These are phyloP conservation scores for Carallia brachiata DNA, from an alignment of 345 rosid genomes.

Conservation along the genomic window DNA sequence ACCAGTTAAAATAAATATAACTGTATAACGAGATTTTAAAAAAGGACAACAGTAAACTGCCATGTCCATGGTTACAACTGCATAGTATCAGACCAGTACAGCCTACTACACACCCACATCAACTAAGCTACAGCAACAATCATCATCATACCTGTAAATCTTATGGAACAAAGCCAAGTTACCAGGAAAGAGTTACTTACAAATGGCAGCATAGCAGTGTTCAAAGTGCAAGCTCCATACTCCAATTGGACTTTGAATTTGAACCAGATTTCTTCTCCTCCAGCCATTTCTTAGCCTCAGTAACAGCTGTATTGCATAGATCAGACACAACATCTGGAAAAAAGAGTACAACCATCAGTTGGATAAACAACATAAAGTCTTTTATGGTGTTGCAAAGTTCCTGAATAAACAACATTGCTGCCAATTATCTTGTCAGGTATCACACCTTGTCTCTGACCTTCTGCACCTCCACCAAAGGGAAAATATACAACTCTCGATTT, in stretches of 20 bases:
- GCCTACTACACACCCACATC: background rate
- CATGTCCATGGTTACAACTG: background rate
- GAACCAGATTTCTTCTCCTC: slow-evolving; percentile 71
- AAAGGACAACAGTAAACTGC: background rate
- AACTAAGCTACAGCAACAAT: background rate
- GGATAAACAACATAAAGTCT: slow-evolving; percentile 7
- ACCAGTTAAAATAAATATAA: background rate
- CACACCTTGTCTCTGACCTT: slow-evolving; percentile 26
- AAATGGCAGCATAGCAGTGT: slow-evolving; percentile 31
- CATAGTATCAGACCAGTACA: background rate
- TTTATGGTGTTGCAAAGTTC: slow-evolving; percentile 14
- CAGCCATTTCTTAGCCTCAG: slow-evolving; percentile 80
- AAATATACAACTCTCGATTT: slow-evolving; percentile 65
- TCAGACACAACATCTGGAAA: slow-evolving; percentile 50
- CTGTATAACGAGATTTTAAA: background rate
- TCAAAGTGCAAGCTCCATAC: slow-evolving; percentile 32
- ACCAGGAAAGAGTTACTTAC: slow-evolving; percentile 36
- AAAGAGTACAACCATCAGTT: slow-evolving; percentile 2
- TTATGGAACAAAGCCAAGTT: background rate
- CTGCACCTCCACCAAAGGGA: slow-evolving; percentile 26
- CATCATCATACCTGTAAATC: background rate
- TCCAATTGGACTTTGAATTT: slow-evolving; percentile 49
- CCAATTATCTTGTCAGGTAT: slow-evolving; percentile 20
- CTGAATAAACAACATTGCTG: slow-evolving; percentile 40
- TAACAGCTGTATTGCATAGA: slow-evolving; percentile 46